Evolutionary conservation across 495 filamentous ascomycete species (phyloP).

Genomic region (Aspergillus wentii): DNA sequence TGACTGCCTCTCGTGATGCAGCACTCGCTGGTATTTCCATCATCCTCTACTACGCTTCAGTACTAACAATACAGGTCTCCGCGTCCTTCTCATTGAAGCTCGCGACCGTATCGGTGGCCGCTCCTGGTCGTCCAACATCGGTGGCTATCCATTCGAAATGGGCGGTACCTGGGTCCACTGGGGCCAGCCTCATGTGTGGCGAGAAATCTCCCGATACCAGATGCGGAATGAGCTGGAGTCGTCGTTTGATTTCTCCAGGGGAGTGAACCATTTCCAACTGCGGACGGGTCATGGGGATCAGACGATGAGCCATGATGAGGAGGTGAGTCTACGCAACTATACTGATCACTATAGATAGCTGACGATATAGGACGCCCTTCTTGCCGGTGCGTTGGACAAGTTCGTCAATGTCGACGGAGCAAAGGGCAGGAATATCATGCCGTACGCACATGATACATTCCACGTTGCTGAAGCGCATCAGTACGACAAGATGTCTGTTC

Average conservation of each 20-base stretch:
- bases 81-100: conserved; percentile 28
- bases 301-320: conserved; percentile 16
- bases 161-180: conserved; percentile 33
- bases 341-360: not conserved
- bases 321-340: conserved; percentile 6
- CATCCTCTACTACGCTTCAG: not conserved
- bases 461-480: conserved; percentile 11
- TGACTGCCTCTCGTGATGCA: conserved; percentile 19
- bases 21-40: conserved; percentile 6
- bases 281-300: conserved; percentile 8
- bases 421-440: conserved; percentile 13
- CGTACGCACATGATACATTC: conserved; percentile 14
- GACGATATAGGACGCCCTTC: conserved; percentile 5
- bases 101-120: conserved; percentile 33
- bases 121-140: conserved; percentile 22
- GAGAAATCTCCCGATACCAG: conserved; percentile 16
- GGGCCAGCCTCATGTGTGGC: conserved; percentile 18
- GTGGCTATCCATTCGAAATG: conserved; percentile 22
- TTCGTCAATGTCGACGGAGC: conserved; percentile 22
- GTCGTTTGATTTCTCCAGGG: conserved; percentile 16
- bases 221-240: conserved; percentile 13
- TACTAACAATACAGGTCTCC: conserved; percentile 8
- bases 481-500: conserved; percentile 15
- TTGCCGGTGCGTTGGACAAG: conserved; percentile 7
- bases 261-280: conserved; percentile 16